Percentiles rank a stretch among this genome's conserved stretches.
Evolutionary conservation across 257 asterid species (phyloP).

Genomic region (Voacanga thouarsii): DNA sequence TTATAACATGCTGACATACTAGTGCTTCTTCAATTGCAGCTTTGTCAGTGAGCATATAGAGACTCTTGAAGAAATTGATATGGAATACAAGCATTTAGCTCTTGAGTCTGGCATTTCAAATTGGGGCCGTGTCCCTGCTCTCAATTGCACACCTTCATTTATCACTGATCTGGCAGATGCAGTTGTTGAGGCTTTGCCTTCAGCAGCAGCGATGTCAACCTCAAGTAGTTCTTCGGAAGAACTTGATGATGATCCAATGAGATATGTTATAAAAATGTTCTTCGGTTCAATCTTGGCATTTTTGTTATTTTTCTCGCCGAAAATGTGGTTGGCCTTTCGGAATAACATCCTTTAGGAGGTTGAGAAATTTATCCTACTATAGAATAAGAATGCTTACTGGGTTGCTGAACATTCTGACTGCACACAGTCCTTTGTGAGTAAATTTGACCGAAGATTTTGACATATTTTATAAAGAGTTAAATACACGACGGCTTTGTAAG

Average conservation of each 20-base stretch:
- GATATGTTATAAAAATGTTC: slow-evolving; percentile 44
- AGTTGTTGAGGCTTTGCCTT: slow-evolving; percentile 85
- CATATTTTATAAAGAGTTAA: not conserved
- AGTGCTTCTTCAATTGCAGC: slow-evolving; percentile 41
- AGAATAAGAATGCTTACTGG: not conserved
- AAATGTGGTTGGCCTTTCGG: slow-evolving; percentile 43
- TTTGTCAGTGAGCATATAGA: slow-evolving; percentile 99
- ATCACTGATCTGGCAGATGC: slow-evolving; percentile 87
- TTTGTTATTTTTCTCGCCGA: slow-evolving; percentile 63
- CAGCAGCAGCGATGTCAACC: slow-evolving; percentile 59
- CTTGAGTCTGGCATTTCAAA: slow-evolving; percentile 77
- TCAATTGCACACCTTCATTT: slow-evolving; percentile 82
- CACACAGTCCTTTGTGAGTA: not conserved
- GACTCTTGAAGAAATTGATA: slow-evolving; percentile 94
- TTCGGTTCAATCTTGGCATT: slow-evolving; percentile 82
- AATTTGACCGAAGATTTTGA: not conserved
- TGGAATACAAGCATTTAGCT: slow-evolving; percentile 90
- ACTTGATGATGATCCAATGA: slow-evolving; percentile 36
- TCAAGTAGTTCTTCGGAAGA: slow-evolving; percentile 34
- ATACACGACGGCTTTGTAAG: not conserved
- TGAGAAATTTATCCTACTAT: not conserved
- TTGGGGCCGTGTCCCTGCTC: slow-evolving; percentile 99
- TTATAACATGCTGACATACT: not conserved
- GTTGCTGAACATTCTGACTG: not conserved
- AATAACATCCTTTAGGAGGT: slow-evolving; percentile 23